Evolutionary conservation across 306 rosid genomes (phyloP), one percentile per base, ranked within the genome.

Genomic region (Phaseolus lunatus): DNA sequence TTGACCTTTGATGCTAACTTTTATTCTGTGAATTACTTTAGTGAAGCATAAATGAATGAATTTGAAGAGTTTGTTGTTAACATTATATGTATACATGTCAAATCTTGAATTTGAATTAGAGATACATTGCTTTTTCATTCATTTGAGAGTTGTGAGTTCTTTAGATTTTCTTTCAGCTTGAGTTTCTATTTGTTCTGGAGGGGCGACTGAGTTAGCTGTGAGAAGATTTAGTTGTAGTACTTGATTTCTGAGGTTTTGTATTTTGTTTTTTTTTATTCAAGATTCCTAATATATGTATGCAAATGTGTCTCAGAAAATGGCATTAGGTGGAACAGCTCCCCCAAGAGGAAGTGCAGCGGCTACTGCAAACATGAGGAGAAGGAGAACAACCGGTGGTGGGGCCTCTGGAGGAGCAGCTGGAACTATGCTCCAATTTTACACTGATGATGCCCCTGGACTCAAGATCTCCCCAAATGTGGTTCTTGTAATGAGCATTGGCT

Each of bases 281-380:
- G n/a, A 58, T 80, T 70, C 22, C 29, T 78, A 83, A 45, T 65
- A 18, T 69, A 48, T 54, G 62, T 20, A 70, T 59, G 70, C 18
- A 39, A 39, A 22, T n/a, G 18, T 70, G 49, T 71, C 76, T 56
- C 87, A 91, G 96, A 87, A 87, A 83, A 90, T 93, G 98, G 97
- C 90, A 72, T 78, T 86, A 72, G 90, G 90, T 66, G 98, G 98
- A 87, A 65, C 84, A 85, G 89, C 76, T 75, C 94, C 97, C 44
- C 93, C 76, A 43, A 90, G 98, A 82, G 98, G 98, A 88, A 90
- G 92, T 87, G 96, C 97, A 16, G 98, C 98, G 7, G 97, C 98
- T 48, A 77, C 98, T 31, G 98, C 98, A 0, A 88, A 92, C 90
- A 86, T 93, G 94, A 84, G 98, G 48, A 85, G 98, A 62, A 90